Percentiles rank a stretch among this genome's conserved stretches.
These are phyloP conservation scores for Tricholomella constricta DNA, from an alignment of 768 basidiomycete genomes.

Conservation along the genomic window DNA sequence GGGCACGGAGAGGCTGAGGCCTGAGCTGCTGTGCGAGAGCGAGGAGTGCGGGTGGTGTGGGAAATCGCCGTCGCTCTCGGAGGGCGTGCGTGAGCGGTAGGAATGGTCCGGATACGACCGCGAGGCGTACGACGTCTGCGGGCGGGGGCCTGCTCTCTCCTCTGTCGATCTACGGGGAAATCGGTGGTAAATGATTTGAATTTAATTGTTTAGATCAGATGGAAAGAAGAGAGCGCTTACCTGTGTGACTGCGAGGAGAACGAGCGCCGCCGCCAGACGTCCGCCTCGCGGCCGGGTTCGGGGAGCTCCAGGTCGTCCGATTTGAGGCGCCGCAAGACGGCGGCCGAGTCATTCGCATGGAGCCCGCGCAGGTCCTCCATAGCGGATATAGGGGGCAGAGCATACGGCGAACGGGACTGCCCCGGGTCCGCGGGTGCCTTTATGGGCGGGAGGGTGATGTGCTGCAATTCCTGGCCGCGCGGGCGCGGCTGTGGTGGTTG, in stretches of 20 bases:
- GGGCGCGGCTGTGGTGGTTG: slow-evolving; percentile 1
- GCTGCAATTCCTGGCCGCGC: slow-evolving; percentile 21
- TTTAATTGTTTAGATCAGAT: too few species aligned
- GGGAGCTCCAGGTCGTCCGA: slow-evolving; percentile 48
- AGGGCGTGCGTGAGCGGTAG: slow-evolving; percentile 19
- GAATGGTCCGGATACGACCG: slow-evolving; percentile 13
- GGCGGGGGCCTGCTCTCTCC: slow-evolving; percentile 1
- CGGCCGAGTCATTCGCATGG: slow-evolving; percentile 56
- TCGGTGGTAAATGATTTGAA: background rate
- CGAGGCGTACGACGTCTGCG: slow-evolving; percentile 6
- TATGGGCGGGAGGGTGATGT: slow-evolving; percentile 45
- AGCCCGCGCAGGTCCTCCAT: slow-evolving; percentile 64
- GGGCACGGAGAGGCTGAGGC: slow-evolving; percentile 25
- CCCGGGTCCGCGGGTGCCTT: slow-evolving; percentile 29
- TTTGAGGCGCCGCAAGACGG: slow-evolving; percentile 65
- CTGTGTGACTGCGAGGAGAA: slow-evolving; percentile 38
- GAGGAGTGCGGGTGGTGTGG: background rate
- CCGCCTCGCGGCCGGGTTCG: slow-evolving; percentile 25
- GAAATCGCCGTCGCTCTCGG: slow-evolving; percentile 12
- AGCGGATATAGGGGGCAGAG: slow-evolving; percentile 68
- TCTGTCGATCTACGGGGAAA: slow-evolving; percentile 3
- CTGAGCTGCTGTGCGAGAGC: slow-evolving; percentile 3
- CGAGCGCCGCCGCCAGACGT: slow-evolving; percentile 43
- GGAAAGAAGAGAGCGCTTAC: slow-evolving; percentile 8
- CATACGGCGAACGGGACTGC: slow-evolving; percentile 43